Evolutionary conservation across 1,284 basidiomycete species (phyloP).

Genomic region (Testicularia cyperi): DNA sequence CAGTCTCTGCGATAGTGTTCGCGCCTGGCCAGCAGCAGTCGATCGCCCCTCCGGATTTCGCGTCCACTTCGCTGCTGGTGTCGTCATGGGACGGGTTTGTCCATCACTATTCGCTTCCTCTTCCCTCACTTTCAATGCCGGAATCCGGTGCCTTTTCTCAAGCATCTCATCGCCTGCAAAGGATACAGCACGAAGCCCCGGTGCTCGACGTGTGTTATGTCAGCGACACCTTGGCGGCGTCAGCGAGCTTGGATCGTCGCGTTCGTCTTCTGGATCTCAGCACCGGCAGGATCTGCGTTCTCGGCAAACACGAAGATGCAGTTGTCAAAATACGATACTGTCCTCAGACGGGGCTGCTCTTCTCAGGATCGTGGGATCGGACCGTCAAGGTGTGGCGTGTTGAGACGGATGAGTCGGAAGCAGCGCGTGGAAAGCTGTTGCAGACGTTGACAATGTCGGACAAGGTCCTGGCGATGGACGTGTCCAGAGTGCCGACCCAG

Average conservation of each 20-base stretch:
- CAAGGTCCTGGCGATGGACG: constrained; percentile 55
- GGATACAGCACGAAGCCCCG: constrained; percentile 50
- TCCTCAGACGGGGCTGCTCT: constrained; percentile 23
- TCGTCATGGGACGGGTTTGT: constrained; percentile 54
- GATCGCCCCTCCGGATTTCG: too few relatives aligned
- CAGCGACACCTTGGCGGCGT: constrained; percentile 39
- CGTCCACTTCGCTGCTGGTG: constrained; percentile 36
- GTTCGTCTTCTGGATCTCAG: constrained; percentile 48
- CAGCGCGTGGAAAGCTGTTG: constrained; percentile 3
- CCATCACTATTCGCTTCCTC: constrained; percentile 39
- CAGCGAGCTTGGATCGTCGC: constrained; percentile 48
- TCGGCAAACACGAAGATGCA: constrained; percentile 53
- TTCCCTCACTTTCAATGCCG: background rate
- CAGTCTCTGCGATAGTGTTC: constrained; percentile 37
- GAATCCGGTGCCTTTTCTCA: background rate
- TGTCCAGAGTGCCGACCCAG: too few relatives aligned
- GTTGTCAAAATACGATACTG: constrained; percentile 46
- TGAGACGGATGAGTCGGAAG: constrained; percentile 1
- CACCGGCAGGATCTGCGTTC: constrained; percentile 38
- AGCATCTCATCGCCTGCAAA: constrained; percentile 23
- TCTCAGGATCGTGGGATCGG: constrained; percentile 41
- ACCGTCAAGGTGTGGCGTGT: constrained; percentile 49
- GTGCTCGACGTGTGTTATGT: constrained; percentile 57
- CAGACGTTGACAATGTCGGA: constrained; percentile 41
- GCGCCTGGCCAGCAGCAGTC: too few relatives aligned